Evolutionary conservation across 495 filamentous ascomycete genomes (phyloP).

Genomic region (Diplogelasinospora grovesii): DNA sequence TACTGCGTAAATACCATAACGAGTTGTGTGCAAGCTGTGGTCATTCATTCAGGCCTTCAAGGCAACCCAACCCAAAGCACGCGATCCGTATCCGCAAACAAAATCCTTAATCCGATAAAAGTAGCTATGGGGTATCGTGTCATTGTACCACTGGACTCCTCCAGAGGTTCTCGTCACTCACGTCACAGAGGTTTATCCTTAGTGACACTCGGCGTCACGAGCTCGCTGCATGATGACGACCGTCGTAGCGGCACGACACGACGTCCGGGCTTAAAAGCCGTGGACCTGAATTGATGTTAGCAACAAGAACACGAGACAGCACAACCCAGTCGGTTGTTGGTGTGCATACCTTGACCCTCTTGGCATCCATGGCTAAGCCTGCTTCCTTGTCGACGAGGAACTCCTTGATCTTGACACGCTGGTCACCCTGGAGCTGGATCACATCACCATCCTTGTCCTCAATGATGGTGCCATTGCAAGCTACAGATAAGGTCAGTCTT

Average conservation of each 20-base stretch:
- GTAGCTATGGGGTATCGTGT: slow-evolving; percentile 26
- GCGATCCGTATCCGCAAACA: slow-evolving; percentile 13
- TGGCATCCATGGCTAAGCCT: slow-evolving; percentile 82
- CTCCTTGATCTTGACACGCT: slow-evolving; percentile 96
- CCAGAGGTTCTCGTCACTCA: slow-evolving; percentile 10
- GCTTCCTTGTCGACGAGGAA: slow-evolving; percentile 94
- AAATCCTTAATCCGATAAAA: too few species aligned
- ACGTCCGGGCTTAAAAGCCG: slow-evolving; percentile 60
- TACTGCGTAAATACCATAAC: slow-evolving; percentile 17
- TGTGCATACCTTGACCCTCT: slow-evolving; percentile 83
- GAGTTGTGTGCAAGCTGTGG: slow-evolving; percentile 19
- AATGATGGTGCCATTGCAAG: slow-evolving; percentile 99
- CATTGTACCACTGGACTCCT: slow-evolving; percentile 15
- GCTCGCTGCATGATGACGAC: slow-evolving; percentile 10
- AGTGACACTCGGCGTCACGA: slow-evolving; percentile 7
- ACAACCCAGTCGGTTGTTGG: too few species aligned
- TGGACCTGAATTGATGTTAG: slow-evolving; percentile 48
- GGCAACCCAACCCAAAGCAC: slow-evolving; percentile 17
- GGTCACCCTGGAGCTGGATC: slow-evolving; percentile 98
- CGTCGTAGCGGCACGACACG: slow-evolving; percentile 19
- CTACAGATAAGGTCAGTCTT: slow-evolving; percentile 36
- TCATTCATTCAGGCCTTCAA: slow-evolving; percentile 11
- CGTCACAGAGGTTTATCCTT: slow-evolving; percentile 6
- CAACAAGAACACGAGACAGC: neutral
- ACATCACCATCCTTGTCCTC: slow-evolving; percentile 94